Evolutionary conservation across 73 alveolate genomes (phyloP).

Genomic region (Halteria grandinella): DNA sequence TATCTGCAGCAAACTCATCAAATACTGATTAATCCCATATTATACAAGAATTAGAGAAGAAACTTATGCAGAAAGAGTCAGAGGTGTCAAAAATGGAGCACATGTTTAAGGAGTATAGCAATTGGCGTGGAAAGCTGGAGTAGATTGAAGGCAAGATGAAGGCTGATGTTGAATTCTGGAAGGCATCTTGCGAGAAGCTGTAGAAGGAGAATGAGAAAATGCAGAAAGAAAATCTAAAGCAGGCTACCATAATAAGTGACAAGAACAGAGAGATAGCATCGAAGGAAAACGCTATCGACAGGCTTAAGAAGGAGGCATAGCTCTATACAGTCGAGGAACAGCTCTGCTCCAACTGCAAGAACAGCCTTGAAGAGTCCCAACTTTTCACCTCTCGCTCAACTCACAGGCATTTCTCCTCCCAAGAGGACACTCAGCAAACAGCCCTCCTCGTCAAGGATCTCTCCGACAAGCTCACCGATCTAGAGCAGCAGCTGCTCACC

Average conservation of each 20-base stretch:
- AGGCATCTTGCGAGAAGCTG: conserved; percentile 11
- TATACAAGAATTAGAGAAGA: background rate
- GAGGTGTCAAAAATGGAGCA: conserved; percentile 27
- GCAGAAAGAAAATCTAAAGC: conserved; percentile 44
- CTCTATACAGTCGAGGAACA: conserved; percentile 51
- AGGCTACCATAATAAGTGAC: background rate
- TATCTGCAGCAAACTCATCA: no score
- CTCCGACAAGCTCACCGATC: no score
- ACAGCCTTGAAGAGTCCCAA: conserved; percentile 64
- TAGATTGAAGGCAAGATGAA: conserved; percentile 48
- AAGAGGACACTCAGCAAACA: background rate
- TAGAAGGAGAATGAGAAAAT: conserved; percentile 50
- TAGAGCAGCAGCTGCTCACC: conserved; percentile 30
- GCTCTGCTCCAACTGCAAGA: conserved; percentile 52
- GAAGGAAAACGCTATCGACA: conserved; percentile 2
- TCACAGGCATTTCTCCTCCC: background rate
- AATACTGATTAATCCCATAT: no score
- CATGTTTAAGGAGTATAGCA: conserved; percentile 45
- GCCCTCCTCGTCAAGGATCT: no score
- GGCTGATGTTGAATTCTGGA: conserved; percentile 41
- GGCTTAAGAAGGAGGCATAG: background rate
- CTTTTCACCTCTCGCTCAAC: background rate
- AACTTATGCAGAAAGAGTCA: conserved; percentile 12
- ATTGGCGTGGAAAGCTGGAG: conserved; percentile 49
- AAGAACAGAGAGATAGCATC: background rate